Evolutionary conservation across 257 asterid species (phyloP), one percentile per base, ranked within the genome.

Genomic region (Echium plantagineum): DNA sequence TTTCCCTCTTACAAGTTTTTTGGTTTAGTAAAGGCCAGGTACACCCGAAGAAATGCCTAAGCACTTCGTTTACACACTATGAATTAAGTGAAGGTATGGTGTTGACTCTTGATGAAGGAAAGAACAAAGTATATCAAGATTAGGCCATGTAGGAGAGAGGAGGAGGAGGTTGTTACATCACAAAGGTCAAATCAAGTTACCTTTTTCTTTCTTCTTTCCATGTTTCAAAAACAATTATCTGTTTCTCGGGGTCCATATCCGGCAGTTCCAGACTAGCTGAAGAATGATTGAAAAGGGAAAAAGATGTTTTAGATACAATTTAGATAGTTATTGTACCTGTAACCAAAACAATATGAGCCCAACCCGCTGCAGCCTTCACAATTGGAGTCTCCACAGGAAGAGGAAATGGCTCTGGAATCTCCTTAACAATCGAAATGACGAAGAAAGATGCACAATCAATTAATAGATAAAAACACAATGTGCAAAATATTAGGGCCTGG

Each of bases 341-440:
- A 22, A 80, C 66, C 47, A 87, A 78, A 62, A 77, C 83, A 74
- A 87, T 81, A 68, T 86, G 90, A 59, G 90, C 95, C 94, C 90
- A 86, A 66, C 94, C 86, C 63, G 88, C 95, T 57, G 88, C 81
- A 72, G 90, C 94, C 77, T 75, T 72, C 65, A 71, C 18, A 15
- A 82, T 67, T 32, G 75, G 80, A 70, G 81, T 81, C 52, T 72
- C 62, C 52, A 83, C 77, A 38, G 90, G 86, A 74, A 86, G 78
- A 17, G 77, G 81, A 69, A 76, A 84, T 4, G 70, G 75, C 69
- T 82, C 85, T 30, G 95, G 90, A 61, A 63, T 71, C 79, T 86
- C 85, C 86, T 80, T 72, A n/a, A 73, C 26, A 63, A 20, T 62
- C 57, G 28, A 24, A 61, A 54, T 12, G 28, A 62, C 2, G 53